Percentiles rank a stretch among this genome's conserved stretches.
Conservation (phyloP, 2,329 filamentous ascomycete genomes). For the Fusarium sp. region DNA sequence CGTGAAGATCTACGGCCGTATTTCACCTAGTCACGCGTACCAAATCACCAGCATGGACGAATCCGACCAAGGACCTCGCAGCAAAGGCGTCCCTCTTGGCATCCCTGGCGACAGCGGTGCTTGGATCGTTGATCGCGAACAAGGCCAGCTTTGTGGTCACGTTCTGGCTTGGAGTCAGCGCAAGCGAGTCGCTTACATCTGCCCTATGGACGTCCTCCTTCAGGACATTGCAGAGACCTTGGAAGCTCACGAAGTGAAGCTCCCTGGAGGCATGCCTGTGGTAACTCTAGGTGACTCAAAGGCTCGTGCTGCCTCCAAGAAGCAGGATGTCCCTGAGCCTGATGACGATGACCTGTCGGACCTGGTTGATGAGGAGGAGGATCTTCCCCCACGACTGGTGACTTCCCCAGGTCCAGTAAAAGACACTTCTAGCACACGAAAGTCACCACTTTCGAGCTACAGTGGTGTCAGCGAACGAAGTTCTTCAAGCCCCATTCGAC, state of each 20-base stretch:
- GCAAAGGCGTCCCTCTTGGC: slow-evolving; percentile 62
- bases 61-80: slow-evolving; percentile 32
- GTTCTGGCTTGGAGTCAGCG: slow-evolving; percentile 89
- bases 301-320: slow-evolving; percentile 11
- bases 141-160: slow-evolving; percentile 89
- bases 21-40: slow-evolving; percentile 82
- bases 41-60: slow-evolving; percentile 65
- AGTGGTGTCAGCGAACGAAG: slow-evolving; percentile 34
- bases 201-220: slow-evolving; percentile 92
- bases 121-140: slow-evolving; percentile 87
- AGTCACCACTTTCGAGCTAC: slow-evolving; percentile 33
- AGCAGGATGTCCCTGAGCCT: slow-evolving; percentile 7
- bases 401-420: slow-evolving; percentile 18
- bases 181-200: slow-evolving; percentile 89
- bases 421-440: slow-evolving; percentile 12
- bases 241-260: slow-evolving; percentile 76
- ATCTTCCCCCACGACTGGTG: slow-evolving; percentile 33
- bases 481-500: slow-evolving; percentile 49
- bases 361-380: slow-evolving; percentile 50
- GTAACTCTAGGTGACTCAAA: slow-evolving; percentile 50
- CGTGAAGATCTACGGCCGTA: slow-evolving; percentile 89
- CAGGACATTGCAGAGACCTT: slow-evolving; percentile 87
- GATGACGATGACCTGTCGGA: slow-evolving; percentile 50
- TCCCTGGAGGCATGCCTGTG: slow-evolving; percentile 73
- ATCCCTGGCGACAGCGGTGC: slow-evolving; percentile 93